These are phyloP conservation scores for Plasmopara muralis DNA, from an alignment of 352 stramenopile species.

Conservation along the genomic window DNA sequence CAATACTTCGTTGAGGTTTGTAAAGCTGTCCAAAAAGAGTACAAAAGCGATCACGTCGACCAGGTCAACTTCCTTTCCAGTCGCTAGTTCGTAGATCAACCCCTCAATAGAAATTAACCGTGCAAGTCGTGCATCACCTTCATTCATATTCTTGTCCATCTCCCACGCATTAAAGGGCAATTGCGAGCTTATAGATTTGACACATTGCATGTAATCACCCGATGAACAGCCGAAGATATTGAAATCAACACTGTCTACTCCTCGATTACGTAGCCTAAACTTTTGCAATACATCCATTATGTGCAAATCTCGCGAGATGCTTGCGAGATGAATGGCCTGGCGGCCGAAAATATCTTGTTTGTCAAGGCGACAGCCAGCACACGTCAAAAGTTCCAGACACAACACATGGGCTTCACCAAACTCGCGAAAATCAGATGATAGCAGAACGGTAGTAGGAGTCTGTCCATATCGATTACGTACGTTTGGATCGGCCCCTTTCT, in stretches of 20 bases:
- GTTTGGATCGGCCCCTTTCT: slow-evolving; percentile 52
- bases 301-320: slow-evolving; percentile 32
- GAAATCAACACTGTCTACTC: slow-evolving; percentile 20
- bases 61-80: slow-evolving; percentile 38
- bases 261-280: slow-evolving; percentile 17
- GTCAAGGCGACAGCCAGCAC: slow-evolving; percentile 38
- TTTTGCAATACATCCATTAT: slow-evolving; percentile 31
- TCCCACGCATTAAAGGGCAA: slow-evolving; percentile 32
- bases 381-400: slow-evolving; percentile 49
- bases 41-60: slow-evolving; percentile 62
- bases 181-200: slow-evolving; percentile 26
- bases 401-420: slow-evolving; percentile 24
- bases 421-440: slow-evolving; percentile 24
- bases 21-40: slow-evolving; percentile 65
- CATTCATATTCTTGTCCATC: slow-evolving; percentile 7
- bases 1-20: slow-evolving; percentile 53
- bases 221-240: slow-evolving; percentile 67
- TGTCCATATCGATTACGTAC: slow-evolving; percentile 66
- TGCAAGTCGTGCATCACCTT: slow-evolving; percentile 4
- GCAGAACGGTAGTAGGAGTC: slow-evolving; percentile 45
- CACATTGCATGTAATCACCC: slow-evolving; percentile 39
- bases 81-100: slow-evolving; percentile 29
- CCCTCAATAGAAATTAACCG: slow-evolving; percentile 23
- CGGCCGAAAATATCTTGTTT: slow-evolving; percentile 62
- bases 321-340: slow-evolving; percentile 46